Base-by-base conservation (phyloP, 306 rosid genomes). In the Quercus dentata region DNA sequence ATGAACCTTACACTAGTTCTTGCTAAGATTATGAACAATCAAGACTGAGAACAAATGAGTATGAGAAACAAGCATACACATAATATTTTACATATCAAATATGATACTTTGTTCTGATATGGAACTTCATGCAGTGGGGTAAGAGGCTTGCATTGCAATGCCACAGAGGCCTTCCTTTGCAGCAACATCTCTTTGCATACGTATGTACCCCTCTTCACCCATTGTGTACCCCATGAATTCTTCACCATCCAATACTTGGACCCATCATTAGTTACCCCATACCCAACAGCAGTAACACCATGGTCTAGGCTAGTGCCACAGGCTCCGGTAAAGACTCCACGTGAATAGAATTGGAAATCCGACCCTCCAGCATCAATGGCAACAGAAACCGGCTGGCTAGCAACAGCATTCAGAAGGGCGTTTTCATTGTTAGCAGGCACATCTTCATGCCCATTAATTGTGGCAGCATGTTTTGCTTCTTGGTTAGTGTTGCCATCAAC, bases 121-220 rank as follows among this genome's bases (percentile, higher is more conserved):
- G 4, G 30, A 63, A 9, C 77, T 55, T 73, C 58, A 85, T 4
- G 78, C 74, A 23, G 58, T 65, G 9, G 89, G 87, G 41, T 83
- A 89, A 74, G 93, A 87, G 12, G 89, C 86, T 38, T 75, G 71
- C 86, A 80, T 81, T 19, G 88, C 90, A 14, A 90, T 84, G 73
- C 91, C 90, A 64, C 86, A 84, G 0, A 84, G 82, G 46, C 89
- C 91, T 82, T 86, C 83, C 0, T 20, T 5, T 4, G 90, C 85
- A 33, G 17, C 69, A 3, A 87, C 58, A 58, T 77, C 83, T 62
- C 88, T 83, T 30, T 84, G 54, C 54, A 46, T 12, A 17, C 4
- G 1, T 46, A 46, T 79, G 69, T 88, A 88, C 1, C 90, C 92
- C 30, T 77, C 20, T 64, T 88, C 90, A 88, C 90, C 92, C 92